These are phyloP conservation scores for Sugiyamaella floridensis DNA, from an alignment of 805 yeast species.

Conservation along the genomic window DNA sequence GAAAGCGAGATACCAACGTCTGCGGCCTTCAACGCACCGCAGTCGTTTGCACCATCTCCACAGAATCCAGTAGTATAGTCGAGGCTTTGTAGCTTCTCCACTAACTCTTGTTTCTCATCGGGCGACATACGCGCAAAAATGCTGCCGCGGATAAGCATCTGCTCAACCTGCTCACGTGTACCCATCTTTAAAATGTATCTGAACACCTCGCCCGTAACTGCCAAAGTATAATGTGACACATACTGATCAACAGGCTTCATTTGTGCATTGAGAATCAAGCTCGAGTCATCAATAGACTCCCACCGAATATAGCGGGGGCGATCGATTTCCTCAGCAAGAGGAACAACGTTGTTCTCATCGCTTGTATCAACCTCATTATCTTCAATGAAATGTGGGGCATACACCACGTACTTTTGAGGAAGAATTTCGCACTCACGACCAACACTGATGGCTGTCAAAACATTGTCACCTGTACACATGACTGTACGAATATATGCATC, in stretches of 20 bases:
- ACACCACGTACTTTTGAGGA: constrained; percentile 40
- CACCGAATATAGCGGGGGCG: constrained; percentile 23
- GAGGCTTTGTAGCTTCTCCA: constrained; percentile 71
- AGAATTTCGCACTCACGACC: constrained; percentile 77
- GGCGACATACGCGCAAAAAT: constrained; percentile 98
- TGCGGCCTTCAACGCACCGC: constrained; percentile 97
- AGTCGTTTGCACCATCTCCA: constrained; percentile 99
- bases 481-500: constrained; percentile 72
- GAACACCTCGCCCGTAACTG: constrained; percentile 90
- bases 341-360: constrained; percentile 4
- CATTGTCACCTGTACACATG: constrained; percentile 98
- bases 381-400: constrained; percentile 61
- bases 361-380: constrained; percentile 11
- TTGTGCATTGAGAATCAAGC: constrained; percentile 50
- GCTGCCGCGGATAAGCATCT: constrained; percentile 64
- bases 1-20: constrained; percentile 94
- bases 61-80: constrained; percentile 96
- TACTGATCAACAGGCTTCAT: constrained; percentile 42
- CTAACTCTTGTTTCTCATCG: constrained; percentile 95
- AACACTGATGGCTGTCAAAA: constrained; percentile 90
- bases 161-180: constrained; percentile 38
- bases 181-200: constrained; percentile 55
- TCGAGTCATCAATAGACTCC: constrained; percentile 40
- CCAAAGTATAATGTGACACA: constrained; percentile 51
- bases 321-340: not conserved